phyloP scores from a whole-genome alignment of 495 filamentous ascomycete genomes.

The Tuber microsphaerosporum region DNA sequence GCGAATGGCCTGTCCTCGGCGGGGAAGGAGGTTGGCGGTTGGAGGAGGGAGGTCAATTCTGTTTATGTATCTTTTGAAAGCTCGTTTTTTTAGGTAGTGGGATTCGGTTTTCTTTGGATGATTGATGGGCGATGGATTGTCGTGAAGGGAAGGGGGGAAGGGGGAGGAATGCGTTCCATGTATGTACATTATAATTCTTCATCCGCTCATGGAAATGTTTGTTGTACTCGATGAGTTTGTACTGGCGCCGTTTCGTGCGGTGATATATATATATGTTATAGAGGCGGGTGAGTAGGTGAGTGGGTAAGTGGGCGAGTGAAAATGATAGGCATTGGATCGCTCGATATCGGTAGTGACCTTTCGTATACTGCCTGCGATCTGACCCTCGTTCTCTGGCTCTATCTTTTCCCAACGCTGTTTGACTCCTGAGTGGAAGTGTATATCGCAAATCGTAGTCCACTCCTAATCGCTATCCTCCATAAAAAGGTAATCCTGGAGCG shows the following conservation, averaged over 20 bases:
- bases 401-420: neutral
- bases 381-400: neutral
- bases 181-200: slow-evolving; percentile 6
- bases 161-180: neutral
- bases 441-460: neutral
- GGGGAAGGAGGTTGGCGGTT: neutral
- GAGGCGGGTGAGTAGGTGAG: neutral
- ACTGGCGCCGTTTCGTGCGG: neutral
- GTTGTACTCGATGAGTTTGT: neutral
- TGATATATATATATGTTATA: neutral
- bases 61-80: neutral
- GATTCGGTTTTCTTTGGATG: neutral
- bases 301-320: neutral
- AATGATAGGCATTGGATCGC: neutral
- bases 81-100: neutral
- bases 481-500: neutral
- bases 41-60: neutral
- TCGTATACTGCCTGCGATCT: neutral
- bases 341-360: neutral
- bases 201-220: neutral
- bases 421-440: neutral
- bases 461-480: neutral
- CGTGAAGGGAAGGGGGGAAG: neutral
- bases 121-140: slow-evolving; percentile 4
- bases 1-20: neutral